Evolutionary conservation across 352 stramenopile genomes (phyloP), one percentile per base, ranked within the genome.

Genomic region (Thalassiosira hispida): DNA sequence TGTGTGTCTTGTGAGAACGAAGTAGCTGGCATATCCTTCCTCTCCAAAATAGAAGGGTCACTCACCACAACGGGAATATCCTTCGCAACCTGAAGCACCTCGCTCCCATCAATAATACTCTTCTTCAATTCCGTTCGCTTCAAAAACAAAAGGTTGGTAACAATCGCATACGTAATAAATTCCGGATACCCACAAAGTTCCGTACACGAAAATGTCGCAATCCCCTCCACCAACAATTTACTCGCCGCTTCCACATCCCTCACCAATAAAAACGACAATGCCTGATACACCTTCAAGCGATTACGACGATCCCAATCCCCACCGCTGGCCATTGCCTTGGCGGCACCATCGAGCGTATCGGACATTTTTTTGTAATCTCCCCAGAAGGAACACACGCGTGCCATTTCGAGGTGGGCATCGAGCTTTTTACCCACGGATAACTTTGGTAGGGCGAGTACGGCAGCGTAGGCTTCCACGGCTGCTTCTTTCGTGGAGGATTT

Each of bases 301-400:
- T 99, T 99, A 49, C 97, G 96, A 55, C 97, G 95, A 87, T 99
- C 97, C 97, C 97, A 99, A 87, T 99, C 97, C 35, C 97, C 97
- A 42, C 97, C 97, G 73, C 97, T 95, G 66, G 98, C 96, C 61
- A 97, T 97, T 1, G 96, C 68, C 79, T 92, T 94, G 42, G 93
- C 92, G 8, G 96, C 96, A 84, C 42, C 64, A 11, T 88, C 82
- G 1, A 87, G 77, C 53, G 83, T 82, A n/a, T 88, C 71, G 14
- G 44, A 56, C 68, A 87, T 88, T 47, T 80, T 79, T 20, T 79
- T 85, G 25, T 61, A 67, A 79, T 95, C 83, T 29, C 79, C 76
- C 74, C 91, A 90, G 75, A 97, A 95, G 25, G 93, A 86, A 23
- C 71, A 76, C 0, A 96, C 79, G 12, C 93, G 81, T 9, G 93